These are phyloP conservation scores for Prototheca cutis DNA, from an alignment of 163 green algal genomes.

Conservation along the genomic window DNA sequence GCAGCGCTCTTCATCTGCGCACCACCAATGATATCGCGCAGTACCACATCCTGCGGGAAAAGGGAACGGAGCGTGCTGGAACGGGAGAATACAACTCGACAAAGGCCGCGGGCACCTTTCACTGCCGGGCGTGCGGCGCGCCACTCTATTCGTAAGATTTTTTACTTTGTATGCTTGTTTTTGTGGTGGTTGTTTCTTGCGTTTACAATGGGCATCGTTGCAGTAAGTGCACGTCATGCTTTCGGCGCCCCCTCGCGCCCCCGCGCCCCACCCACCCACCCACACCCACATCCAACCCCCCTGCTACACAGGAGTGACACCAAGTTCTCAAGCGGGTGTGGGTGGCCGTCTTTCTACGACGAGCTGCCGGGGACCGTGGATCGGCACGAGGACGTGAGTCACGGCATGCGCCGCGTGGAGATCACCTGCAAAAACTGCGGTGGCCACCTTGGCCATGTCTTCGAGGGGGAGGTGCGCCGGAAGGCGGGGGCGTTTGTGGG, in stretches of 20 bases:
- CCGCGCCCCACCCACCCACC: no score
- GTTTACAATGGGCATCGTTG: neutral
- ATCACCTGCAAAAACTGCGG: slow-evolving; percentile 68
- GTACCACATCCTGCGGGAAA: slow-evolving; percentile 60
- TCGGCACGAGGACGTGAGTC: slow-evolving; percentile 35
- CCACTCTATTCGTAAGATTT: slow-evolving; percentile 52
- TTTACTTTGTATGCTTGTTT: no score
- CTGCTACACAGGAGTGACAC: slow-evolving; percentile 27
- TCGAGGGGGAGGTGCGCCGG: slow-evolving; percentile 47
- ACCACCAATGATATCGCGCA: no score
- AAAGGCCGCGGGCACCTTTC: slow-evolving; percentile 54
- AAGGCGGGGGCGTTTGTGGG: no score
- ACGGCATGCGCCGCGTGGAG: slow-evolving; percentile 58
- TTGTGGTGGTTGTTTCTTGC: neutral
- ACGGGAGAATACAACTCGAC: slow-evolving; percentile 49
- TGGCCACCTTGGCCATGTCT: slow-evolving; percentile 81
- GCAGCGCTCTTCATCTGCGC: no score
- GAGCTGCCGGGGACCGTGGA: slow-evolving; percentile 42
- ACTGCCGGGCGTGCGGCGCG: slow-evolving; percentile 46
- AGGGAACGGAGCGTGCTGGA: slow-evolving; percentile 62
- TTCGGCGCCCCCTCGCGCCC: neutral
- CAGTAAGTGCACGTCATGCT: neutral
- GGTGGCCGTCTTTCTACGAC: slow-evolving; percentile 69
- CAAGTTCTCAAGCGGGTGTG: slow-evolving; percentile 78
- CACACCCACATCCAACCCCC: no score